phyloP scores from a whole-genome alignment of 345 rosid genomes.

The Bruguiera sexangula region DNA sequence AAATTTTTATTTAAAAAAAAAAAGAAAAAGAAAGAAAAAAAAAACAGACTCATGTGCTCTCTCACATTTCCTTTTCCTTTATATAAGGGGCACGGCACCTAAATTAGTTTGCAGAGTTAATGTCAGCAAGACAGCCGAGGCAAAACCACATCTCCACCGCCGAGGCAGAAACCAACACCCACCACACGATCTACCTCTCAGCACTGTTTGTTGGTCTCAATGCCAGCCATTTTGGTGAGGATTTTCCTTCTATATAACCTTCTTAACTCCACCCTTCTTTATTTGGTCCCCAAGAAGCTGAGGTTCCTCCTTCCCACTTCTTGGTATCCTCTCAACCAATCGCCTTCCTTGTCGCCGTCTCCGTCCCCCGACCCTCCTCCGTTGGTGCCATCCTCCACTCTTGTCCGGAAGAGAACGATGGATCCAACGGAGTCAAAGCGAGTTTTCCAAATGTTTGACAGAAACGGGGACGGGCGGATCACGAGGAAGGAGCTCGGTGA shows the following conservation, averaged over 20 bases:
- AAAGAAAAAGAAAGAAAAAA: no score
- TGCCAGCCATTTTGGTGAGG: constrained; percentile 37
- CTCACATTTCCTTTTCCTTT: background rate
- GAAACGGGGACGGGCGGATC: constrained; percentile 70
- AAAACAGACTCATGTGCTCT: background rate
- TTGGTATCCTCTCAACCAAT: constrained; percentile 20
- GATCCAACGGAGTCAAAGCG: constrained; percentile 51
- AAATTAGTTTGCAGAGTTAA: background rate
- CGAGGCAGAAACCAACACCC: background rate
- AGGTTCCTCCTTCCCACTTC: constrained; percentile 37
- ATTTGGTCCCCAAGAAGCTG: constrained; percentile 54
- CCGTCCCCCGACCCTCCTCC: background rate
- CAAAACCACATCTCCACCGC: background rate
- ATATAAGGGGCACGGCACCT: background rate
- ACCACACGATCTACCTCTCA: background rate
- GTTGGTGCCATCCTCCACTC: background rate
- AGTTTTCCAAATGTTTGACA: constrained; percentile 82
- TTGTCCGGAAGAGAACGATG: constrained; percentile 27
- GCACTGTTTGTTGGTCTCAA: background rate
- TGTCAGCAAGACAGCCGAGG: background rate
- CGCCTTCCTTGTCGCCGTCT: background rate
- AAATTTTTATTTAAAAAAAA: no score
- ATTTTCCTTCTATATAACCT: constrained; percentile 50
- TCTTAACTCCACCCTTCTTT: constrained; percentile 38
- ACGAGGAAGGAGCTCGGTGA: constrained; percentile 58